These are phyloP conservation scores for Acarospora socialis DNA, from an alignment of 2,329 filamentous ascomycete species.

Conservation along the genomic window DNA sequence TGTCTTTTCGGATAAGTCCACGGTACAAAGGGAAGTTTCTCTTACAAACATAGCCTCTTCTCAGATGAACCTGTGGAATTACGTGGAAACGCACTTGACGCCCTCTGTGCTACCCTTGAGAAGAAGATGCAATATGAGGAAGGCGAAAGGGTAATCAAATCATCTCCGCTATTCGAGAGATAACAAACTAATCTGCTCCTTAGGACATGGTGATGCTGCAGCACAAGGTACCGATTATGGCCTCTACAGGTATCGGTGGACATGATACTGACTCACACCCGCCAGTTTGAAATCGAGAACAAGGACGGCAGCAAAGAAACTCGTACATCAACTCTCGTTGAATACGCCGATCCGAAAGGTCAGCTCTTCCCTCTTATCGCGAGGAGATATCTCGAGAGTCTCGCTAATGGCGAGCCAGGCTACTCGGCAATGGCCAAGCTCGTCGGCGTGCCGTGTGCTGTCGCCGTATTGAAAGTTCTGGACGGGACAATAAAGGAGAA, in stretches of 20 bases:
- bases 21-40: neutral
- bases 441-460: constrained; percentile 60
- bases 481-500: constrained; percentile 58
- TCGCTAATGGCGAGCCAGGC: too few relatives aligned
- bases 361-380: too few relatives aligned
- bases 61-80: constrained; percentile 55
- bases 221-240: too few relatives aligned
- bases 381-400: too few relatives aligned
- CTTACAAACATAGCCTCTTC: constrained; percentile 38
- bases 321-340: constrained; percentile 63
- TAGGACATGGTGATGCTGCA: constrained; percentile 61
- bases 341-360: constrained; percentile 67
- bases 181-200: too few relatives aligned
- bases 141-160: constrained; percentile 68
- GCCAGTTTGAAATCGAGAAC: constrained; percentile 73
- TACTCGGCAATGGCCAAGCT: constrained; percentile 76
- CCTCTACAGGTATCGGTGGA: constrained; percentile 20
- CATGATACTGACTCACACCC: constrained; percentile 63
- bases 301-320: constrained; percentile 66
- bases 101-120: constrained; percentile 78
- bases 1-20: too few relatives aligned
- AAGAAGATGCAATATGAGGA: constrained; percentile 80
- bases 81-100: constrained; percentile 69
- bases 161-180: too few relatives aligned
- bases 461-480: constrained; percentile 66